A percentile compares a stretch with the other conserved stretches of the same genome.
phyloP scores from a whole-genome alignment of 371 early-diverging fungal species.

The Nematocida homosporus region DNA sequence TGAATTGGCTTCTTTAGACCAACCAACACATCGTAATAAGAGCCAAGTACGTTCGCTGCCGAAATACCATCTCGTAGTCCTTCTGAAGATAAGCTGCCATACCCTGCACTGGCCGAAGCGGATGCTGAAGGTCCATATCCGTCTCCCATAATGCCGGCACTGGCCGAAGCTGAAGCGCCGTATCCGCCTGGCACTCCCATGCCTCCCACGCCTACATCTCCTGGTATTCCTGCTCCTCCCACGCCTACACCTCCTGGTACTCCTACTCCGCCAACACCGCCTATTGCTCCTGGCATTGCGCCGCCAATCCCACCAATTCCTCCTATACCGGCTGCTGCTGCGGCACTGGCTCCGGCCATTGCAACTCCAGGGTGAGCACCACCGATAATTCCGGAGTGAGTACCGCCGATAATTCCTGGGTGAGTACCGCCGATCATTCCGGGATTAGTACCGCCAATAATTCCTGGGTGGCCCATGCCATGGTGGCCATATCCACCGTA shows the following conservation, averaged over 20 bases:
- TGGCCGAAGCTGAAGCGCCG: background rate
- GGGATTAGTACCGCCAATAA: too few relatives aligned
- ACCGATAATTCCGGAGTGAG: too few relatives aligned
- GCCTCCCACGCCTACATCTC: background rate
- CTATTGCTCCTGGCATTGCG: background rate
- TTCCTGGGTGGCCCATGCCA: too few relatives aligned
- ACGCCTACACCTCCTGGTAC: background rate
- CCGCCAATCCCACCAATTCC: background rate
- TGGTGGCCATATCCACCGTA: too few relatives aligned
- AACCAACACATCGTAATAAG: slow-evolving; percentile 26
- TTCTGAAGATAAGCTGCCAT: background rate
- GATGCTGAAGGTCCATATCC: background rate
- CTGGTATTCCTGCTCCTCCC: background rate
- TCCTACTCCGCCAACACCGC: background rate
- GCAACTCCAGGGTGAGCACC: too few relatives aligned
- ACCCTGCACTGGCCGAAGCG: background rate
- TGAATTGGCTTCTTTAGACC: background rate
- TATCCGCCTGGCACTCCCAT: background rate
- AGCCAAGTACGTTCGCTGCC: slow-evolving; percentile 42
- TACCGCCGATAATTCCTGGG: too few relatives aligned
- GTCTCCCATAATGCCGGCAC: background rate
- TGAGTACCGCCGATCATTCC: too few relatives aligned
- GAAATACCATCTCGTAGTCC: slow-evolving; percentile 36
- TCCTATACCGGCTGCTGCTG: too few relatives aligned
- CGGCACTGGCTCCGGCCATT: too few relatives aligned